Evolutionary conservation across 768 basidiomycete species (phyloP).

Genomic region (Rubroboletus pulcherrimus): DNA sequence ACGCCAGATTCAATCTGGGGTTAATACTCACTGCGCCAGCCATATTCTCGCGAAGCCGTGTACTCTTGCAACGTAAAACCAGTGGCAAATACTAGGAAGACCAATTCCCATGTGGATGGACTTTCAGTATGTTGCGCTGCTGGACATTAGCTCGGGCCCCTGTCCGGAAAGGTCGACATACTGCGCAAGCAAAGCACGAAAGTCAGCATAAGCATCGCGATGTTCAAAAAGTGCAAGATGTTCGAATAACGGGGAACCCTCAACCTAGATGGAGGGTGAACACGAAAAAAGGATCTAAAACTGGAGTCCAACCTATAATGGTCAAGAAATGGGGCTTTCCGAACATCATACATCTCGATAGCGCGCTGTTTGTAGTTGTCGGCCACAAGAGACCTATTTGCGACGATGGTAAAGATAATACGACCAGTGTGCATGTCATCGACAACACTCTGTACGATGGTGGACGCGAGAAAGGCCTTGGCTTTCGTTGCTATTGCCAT

Average conservation of each 20-base stretch:
- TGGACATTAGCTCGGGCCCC: constrained; percentile 2
- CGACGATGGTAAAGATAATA: constrained; percentile 60
- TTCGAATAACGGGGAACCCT: constrained; percentile 80
- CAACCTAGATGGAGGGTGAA: constrained; percentile 41
- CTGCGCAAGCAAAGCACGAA: constrained; percentile 76
- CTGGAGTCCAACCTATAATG: constrained; percentile 61
- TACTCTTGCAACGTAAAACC: constrained; percentile 88
- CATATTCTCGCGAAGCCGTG: constrained; percentile 81
- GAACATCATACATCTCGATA: constrained; percentile 69
- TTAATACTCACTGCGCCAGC: constrained; percentile 75
- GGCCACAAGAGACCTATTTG: constrained; percentile 71
- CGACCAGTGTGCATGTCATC: constrained; percentile 84
- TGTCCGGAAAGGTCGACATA: constrained; percentile 34
- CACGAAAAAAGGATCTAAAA: not conserved
- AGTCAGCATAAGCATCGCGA: constrained; percentile 58
- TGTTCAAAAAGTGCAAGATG: constrained; percentile 76
- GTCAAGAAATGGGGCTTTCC: constrained; percentile 69
- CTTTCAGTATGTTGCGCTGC: constrained; percentile 54
- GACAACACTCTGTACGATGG: constrained; percentile 83
- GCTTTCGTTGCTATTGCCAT: constrained; percentile 86
- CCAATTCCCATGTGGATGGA: constrained; percentile 59
- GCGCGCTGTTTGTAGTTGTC: constrained; percentile 85
- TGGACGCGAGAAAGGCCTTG: constrained; percentile 78
- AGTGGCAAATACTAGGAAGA: constrained; percentile 71
- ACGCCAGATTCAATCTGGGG: not conserved